A percentile compares a stretch with the other conserved stretches of the same genome.
Conservation (phyloP, 2,329 filamentous ascomycete genomes). For the Aspergillus fischeri region DNA sequence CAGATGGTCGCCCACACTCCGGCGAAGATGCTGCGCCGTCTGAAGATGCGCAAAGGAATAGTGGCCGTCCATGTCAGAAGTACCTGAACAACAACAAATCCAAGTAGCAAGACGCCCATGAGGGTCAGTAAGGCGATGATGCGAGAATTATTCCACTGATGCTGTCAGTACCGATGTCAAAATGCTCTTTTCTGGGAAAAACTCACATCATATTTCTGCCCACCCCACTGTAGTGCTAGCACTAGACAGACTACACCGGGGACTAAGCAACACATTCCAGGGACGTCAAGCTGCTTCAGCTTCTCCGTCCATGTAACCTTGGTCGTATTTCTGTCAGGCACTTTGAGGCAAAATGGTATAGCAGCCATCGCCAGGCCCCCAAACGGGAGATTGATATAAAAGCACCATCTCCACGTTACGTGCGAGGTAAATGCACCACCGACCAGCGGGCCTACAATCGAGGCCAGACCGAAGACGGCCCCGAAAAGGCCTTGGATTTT, state of each 20-base stretch:
- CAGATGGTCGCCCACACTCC: slow-evolving; percentile 3
- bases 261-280: background rate
- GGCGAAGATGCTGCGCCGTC: slow-evolving; percentile 8
- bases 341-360: background rate
- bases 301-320: background rate
- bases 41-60: slow-evolving; percentile 14
- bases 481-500: slow-evolving; percentile 28
- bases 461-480: slow-evolving; percentile 21
- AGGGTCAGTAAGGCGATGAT: background rate
- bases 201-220: background rate
- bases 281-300: background rate
- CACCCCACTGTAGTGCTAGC: background rate
- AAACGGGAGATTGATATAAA: slow-evolving; percentile 26
- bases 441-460: slow-evolving; percentile 22
- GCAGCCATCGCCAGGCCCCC: background rate
- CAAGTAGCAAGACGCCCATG: background rate
- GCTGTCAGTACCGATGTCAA: background rate
- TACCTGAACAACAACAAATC: slow-evolving; percentile 3
- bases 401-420: slow-evolving; percentile 25
- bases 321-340: background rate
- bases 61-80: slow-evolving; percentile 5
- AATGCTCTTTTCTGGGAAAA: background rate
- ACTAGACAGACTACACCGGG: background rate
- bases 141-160: background rate
- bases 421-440: slow-evolving; percentile 24